phyloP scores from a whole-genome alignment of 1,139 yeast genomes.

The Geotrichum histeridarum region DNA sequence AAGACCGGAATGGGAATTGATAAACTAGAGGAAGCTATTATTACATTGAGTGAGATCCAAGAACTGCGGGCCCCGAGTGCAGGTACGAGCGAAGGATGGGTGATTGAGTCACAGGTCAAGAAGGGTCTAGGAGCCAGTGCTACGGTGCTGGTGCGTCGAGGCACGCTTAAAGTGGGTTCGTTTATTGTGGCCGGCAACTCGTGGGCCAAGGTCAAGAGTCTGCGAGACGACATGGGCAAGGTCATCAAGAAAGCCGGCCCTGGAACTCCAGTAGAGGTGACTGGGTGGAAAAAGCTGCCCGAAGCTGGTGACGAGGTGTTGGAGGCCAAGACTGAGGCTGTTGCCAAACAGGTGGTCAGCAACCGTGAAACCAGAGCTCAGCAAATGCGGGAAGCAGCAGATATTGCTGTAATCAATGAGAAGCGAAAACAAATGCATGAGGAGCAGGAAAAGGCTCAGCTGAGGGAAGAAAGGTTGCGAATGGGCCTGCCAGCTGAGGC shows the following conservation, averaged over 20 bases:
- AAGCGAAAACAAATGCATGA: conserved; percentile 43
- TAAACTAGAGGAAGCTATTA: conserved; percentile 80
- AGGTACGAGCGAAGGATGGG: conserved; percentile 74
- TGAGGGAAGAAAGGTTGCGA: conserved; percentile 32
- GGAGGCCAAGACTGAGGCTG: conserved; percentile 66
- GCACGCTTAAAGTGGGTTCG: conserved; percentile 65
- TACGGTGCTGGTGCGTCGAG: conserved; percentile 75
- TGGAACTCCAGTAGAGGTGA: conserved; percentile 82
- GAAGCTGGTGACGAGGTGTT: conserved; percentile 84
- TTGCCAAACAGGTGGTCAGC: conserved; percentile 69
- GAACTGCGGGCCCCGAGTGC: conserved; percentile 64
- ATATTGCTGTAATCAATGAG: conserved; percentile 66
- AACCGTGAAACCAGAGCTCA: conserved; percentile 56
- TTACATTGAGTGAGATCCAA: conserved; percentile 74
- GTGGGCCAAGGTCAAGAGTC: conserved; percentile 79
- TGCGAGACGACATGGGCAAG: conserved; percentile 71
- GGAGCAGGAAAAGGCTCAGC: conserved; percentile 38
- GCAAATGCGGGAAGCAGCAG: conserved; percentile 57
- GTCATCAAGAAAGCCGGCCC: conserved; percentile 67
- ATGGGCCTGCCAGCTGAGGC: conserved; percentile 36
- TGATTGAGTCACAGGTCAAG: conserved; percentile 77
- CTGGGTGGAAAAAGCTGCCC: conserved; percentile 95
- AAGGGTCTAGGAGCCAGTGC: conserved; percentile 85
- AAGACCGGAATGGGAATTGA: conserved; percentile 83
- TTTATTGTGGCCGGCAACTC: conserved; percentile 79